Base-by-base conservation (phyloP, 306 rosid species). In the Prunus dulcis region DNA sequence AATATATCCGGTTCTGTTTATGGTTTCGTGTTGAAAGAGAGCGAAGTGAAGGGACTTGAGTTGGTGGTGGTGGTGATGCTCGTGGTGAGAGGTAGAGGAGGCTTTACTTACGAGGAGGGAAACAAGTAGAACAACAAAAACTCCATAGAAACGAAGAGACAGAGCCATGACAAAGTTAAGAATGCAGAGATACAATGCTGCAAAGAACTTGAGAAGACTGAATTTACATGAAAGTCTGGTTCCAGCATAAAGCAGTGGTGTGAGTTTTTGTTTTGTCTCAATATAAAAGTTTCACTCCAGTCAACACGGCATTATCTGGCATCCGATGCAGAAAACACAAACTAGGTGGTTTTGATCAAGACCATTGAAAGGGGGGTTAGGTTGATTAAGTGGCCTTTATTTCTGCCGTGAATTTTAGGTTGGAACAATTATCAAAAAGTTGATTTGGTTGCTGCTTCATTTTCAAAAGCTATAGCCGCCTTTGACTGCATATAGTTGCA, bases 21-120 rank as follows among this genome's bases (percentile, higher is more conserved):
- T 58, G 41, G 95, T 91, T 66, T 91, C 95, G 0, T 91, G 98
- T 75, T 89, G 95, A 30, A 53, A 93, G 20, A 93, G 82, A 0
- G 95, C 22, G 72, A 93, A 88, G 75, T 88, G 97, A 72, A 91
- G 82, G 69, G 97, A 85, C 63, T 87, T 88, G 50, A 84, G 69
- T 58, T 80, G 80, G 9, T 70, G 72, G 1, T 66, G 73, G 53
- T 79, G 55, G 81, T 50, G 75, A 38, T 38, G 64, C 9, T 46
- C 63, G 76, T 22, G 66, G 66, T 15, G 78, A 58, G 86, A 69
- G 43, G 72, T 25, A 22, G 74, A 69, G 27, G 25, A 17, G 67
- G 77, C 58, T 76, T 73, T 64, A 6, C 49, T 49, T 20, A 73
- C 14, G 72, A 83, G 46, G 65, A 83, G 9, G 41, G 77, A 55